Conservation (phyloP, 441 rosid species). For the Omphalea diandra region DNA sequence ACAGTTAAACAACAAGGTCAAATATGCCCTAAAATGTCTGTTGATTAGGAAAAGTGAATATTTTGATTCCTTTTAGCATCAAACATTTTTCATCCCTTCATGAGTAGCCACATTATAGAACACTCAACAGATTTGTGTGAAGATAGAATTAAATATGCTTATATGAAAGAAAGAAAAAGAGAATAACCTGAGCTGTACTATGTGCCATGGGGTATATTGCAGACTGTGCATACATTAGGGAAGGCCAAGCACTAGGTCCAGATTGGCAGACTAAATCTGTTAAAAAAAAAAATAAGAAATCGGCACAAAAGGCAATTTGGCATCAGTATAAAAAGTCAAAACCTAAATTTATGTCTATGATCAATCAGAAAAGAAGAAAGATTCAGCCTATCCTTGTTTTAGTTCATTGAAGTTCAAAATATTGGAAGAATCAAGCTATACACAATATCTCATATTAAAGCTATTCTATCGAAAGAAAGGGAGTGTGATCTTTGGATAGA, state of each 20-base stretch:
- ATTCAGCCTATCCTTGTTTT: slow-evolving; percentile 5
- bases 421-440: not conserved
- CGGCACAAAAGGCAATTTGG: slow-evolving; percentile 2
- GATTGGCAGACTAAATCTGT: slow-evolving; percentile 98
- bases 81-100: not conserved
- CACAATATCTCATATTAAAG: not conserved
- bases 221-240: slow-evolving; percentile 79
- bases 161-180: slow-evolving; percentile 18
- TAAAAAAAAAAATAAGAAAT: slow-evolving; percentile 23
- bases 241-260: slow-evolving; percentile 97
- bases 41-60: not conserved
- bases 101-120: slow-evolving; percentile 3
- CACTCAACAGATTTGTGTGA: slow-evolving; percentile 16
- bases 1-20: not conserved
- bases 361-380: not conserved
- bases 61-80: not conserved
- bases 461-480: not conserved
- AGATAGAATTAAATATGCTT: slow-evolving; percentile 1
- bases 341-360: not conserved
- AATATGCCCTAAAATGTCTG: not conserved
- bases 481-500: not conserved
- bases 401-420: slow-evolving; percentile 6
- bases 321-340: slow-evolving; percentile 3
- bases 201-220: slow-evolving; percentile 95
- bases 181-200: slow-evolving; percentile 94